Conservation (phyloP, 2,329 filamentous ascomycete genomes). For the Beauveria asiatica region DNA sequence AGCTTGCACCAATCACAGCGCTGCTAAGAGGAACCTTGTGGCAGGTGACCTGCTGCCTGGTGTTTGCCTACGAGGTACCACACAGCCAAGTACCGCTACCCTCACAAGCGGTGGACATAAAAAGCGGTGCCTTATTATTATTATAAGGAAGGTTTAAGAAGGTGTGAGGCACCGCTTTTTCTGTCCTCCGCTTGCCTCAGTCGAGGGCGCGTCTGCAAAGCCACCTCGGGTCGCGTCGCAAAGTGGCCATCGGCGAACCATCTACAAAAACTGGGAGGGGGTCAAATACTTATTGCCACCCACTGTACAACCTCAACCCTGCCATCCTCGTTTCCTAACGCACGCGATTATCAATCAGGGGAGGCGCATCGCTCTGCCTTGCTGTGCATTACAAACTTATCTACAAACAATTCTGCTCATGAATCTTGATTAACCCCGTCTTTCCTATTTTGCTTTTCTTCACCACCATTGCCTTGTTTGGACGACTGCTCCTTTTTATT, state of each 20-base stretch:
- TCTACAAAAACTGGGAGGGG: no score
- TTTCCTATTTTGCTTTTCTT: not conserved
- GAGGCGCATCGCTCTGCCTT: not conserved
- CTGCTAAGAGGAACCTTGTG: constrained; percentile 14
- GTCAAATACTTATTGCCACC: no score
- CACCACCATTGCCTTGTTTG: not conserved
- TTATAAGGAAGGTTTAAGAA: no score
- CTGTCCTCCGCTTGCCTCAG: no score
- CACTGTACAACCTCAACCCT: not conserved
- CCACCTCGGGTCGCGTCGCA: constrained; percentile 20
- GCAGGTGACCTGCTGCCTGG: constrained; percentile 24
- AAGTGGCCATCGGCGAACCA: not conserved
- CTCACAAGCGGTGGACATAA: no score
- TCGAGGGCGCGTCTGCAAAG: constrained; percentile 15
- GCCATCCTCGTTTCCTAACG: not conserved
- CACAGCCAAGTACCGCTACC: not conserved
- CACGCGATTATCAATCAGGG: not conserved
- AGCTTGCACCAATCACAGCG: constrained; percentile 21
- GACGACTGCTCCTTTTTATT: not conserved
- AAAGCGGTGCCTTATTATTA: no score
- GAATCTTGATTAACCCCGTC: not conserved
- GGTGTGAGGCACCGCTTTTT: no score
- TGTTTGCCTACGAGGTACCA: constrained; percentile 19
- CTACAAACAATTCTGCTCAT: not conserved
- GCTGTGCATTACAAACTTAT: constrained; percentile 6